Evolutionary conservation across 805 yeast genomes (phyloP).

Genomic region (Saccharomycopsis vini): DNA sequence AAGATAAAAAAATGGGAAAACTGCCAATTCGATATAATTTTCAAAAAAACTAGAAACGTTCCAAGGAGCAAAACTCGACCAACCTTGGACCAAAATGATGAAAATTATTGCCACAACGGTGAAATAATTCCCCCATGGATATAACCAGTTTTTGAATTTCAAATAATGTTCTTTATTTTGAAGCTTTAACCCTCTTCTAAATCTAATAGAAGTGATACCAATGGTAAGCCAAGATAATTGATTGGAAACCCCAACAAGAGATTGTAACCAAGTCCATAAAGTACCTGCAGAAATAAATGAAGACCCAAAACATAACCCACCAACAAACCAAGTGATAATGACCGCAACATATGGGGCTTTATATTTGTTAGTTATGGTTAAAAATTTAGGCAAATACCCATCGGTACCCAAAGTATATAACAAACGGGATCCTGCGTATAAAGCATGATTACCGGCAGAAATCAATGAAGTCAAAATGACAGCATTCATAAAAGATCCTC

Average conservation of each 20-base stretch:
- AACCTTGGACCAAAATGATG: slow-evolving; percentile 45
- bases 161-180: slow-evolving; percentile 35
- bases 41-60: slow-evolving; percentile 34
- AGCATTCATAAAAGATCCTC: slow-evolving; percentile 45
- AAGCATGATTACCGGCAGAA: slow-evolving; percentile 47
- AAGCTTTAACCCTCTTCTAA: slow-evolving; percentile 35
- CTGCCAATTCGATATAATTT: slow-evolving; percentile 36
- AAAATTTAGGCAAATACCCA: slow-evolving; percentile 37
- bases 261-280: slow-evolving; percentile 46
- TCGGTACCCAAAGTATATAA: slow-evolving; percentile 42
- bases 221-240: slow-evolving; percentile 44
- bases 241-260: slow-evolving; percentile 45
- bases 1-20: slow-evolving; percentile 37
- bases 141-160: slow-evolving; percentile 39
- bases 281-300: slow-evolving; percentile 46
- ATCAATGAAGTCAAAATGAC: slow-evolving; percentile 46
- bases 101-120: slow-evolving; percentile 34
- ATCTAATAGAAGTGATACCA: slow-evolving; percentile 40
- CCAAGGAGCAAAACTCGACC: slow-evolving; percentile 43
- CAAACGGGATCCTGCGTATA: slow-evolving; percentile 42
- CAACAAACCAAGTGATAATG: slow-evolving; percentile 40
- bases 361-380: slow-evolving; percentile 34
- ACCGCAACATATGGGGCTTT: slow-evolving; percentile 44
- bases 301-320: slow-evolving; percentile 53
- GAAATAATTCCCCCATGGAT: slow-evolving; percentile 43